phyloP scores from a whole-genome alignment of 352 stramenopile genomes.

The Saprolegnia diclina region DNA sequence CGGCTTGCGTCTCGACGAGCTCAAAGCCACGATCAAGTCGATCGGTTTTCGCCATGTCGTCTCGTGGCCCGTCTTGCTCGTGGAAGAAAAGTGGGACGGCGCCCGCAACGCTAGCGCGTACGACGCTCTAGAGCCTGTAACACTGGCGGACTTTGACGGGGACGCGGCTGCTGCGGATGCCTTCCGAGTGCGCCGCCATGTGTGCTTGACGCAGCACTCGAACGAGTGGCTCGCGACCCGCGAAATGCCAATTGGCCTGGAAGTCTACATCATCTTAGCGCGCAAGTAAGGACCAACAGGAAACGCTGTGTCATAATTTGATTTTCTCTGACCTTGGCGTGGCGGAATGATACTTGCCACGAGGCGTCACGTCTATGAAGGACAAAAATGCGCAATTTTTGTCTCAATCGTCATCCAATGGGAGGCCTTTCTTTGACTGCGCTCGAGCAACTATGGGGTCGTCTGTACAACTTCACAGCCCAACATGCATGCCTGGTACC shows the following conservation, averaged over 20 bases:
- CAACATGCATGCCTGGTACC: no score
- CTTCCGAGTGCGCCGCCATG: slow-evolving; percentile 17
- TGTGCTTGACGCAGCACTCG: slow-evolving; percentile 36
- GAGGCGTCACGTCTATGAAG: no score
- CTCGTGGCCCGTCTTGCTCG: slow-evolving; percentile 46
- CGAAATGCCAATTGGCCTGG: slow-evolving; percentile 44
- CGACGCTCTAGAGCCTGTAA: slow-evolving; percentile 29
- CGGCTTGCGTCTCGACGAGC: slow-evolving; percentile 37
- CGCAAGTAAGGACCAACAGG: slow-evolving; percentile 29
- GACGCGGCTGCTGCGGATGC: not conserved
- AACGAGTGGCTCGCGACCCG: slow-evolving; percentile 40
- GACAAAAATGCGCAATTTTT: no score
- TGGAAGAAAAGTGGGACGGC: slow-evolving; percentile 45
- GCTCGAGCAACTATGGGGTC: no score
- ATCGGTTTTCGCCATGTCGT: slow-evolving; percentile 37
- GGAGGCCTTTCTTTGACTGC: no score
- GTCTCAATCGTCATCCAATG: no score
- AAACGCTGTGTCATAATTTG: no score
- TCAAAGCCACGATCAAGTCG: slow-evolving; percentile 33
- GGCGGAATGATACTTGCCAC: no score
- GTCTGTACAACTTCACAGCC: no score
- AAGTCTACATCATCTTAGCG: slow-evolving; percentile 50
- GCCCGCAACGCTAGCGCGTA: slow-evolving; percentile 41
- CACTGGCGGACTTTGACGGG: slow-evolving; percentile 35
- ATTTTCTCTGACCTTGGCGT: no score